Conservation (phyloP, 1,284 basidiomycete species). For the Ceratobasidium sp. region DNA sequence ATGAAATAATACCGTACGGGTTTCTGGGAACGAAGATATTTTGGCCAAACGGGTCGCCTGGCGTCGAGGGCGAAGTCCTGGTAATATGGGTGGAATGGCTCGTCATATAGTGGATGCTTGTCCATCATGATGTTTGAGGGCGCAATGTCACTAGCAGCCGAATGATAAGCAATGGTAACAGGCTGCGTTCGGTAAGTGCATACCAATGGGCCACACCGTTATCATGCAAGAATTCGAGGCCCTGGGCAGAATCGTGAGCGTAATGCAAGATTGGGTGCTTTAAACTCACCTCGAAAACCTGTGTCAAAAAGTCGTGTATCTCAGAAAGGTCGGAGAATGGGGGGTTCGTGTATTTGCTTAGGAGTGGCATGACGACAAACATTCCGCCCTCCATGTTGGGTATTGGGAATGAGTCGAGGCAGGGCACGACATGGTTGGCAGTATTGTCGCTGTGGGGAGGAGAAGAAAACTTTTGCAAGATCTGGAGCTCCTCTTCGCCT, state of each 20-base stretch:
- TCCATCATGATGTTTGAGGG: constrained; percentile 34
- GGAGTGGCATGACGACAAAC: constrained; percentile 17
- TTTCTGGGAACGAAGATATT: constrained; percentile 6
- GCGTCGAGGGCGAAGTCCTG: neutral
- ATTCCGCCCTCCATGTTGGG: neutral
- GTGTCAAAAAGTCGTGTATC: neutral
- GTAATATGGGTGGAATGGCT: constrained; percentile 27
- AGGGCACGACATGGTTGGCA: neutral
- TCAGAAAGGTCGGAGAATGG: neutral
- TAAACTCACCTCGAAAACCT: constrained; percentile 11
- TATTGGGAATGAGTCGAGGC: constrained; percentile 6
- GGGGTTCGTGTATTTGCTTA: neutral
- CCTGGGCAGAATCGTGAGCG: neutral
- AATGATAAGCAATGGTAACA: neutral
- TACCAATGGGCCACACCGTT: constrained; percentile 28
- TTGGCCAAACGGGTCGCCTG: neutral
- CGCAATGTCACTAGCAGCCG: constrained; percentile 23
- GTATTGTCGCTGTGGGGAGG: neutral
- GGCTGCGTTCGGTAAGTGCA: neutral
- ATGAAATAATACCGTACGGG: constrained; percentile 30
- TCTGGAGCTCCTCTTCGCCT: constrained; percentile 2
- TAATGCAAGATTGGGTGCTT: neutral
- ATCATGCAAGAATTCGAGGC: constrained; percentile 14
- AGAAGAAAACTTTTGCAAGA: neutral
- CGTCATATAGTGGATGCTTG: neutral